These are phyloP conservation scores for Ogataea glucozyma DNA, from an alignment of 805 yeast genomes.

Conservation along the genomic window DNA sequence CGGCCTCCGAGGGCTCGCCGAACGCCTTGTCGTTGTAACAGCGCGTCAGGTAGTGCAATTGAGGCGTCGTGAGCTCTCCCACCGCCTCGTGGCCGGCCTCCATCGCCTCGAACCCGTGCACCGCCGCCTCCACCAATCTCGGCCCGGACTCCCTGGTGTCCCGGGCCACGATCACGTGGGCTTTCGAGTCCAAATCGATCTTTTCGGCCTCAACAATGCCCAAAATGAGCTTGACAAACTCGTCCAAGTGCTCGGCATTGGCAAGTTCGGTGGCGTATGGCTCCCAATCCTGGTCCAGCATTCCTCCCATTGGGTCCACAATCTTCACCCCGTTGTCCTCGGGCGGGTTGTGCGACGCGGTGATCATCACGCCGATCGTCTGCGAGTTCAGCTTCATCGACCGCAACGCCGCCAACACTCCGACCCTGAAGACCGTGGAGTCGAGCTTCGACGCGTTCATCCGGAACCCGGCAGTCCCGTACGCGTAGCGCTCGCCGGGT, in stretches of 20 bases:
- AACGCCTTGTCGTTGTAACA: constrained; percentile 62
- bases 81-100: constrained; percentile 52
- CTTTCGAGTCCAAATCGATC: constrained; percentile 45
- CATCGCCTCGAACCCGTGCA: constrained; percentile 59
- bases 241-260: constrained; percentile 54
- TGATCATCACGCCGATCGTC: constrained; percentile 92
- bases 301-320: constrained; percentile 91
- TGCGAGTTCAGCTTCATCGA: constrained; percentile 69
- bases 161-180: constrained; percentile 67
- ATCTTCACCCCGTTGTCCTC: constrained; percentile 88
- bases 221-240: constrained; percentile 42
- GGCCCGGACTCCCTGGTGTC: constrained; percentile 91
- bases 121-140: constrained; percentile 54
- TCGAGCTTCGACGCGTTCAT: constrained; percentile 68
- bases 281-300: constrained; percentile 88
- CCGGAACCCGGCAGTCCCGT: constrained; percentile 99
- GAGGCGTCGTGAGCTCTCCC: constrained; percentile 88
- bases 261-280: constrained; percentile 75
- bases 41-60: constrained; percentile 83
- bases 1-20: constrained; percentile 64
- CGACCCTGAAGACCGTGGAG: constrained; percentile 81
- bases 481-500: constrained; percentile 46
- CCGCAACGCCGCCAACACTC: constrained; percentile 78
- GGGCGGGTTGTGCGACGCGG: constrained; percentile 95
- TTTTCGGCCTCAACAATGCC: constrained; percentile 41